These are phyloP conservation scores for Pichia sorboxylosa DNA, from an alignment of 1,139 yeast species.

Conservation along the genomic window DNA sequence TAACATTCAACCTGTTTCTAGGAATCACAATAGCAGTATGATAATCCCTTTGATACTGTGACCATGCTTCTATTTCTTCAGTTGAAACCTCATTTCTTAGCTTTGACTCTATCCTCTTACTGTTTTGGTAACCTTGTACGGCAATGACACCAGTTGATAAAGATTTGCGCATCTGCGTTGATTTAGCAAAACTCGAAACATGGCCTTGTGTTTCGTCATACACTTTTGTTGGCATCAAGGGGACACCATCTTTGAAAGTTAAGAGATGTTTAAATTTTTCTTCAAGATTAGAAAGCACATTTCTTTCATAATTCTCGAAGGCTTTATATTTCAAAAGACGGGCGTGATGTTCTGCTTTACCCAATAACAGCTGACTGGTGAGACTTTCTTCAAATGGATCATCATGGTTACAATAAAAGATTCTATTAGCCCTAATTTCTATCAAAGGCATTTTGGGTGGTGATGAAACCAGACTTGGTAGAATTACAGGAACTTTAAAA, in stretches of 20 bases:
- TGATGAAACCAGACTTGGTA: conserved; percentile 25
- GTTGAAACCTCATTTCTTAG: conserved; percentile 12
- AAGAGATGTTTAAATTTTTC: conserved; percentile 12
- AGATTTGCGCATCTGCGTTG: conserved; percentile 6
- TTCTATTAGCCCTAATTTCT: conserved; percentile 34
- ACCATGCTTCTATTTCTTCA: conserved; percentile 18
- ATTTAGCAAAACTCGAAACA: not conserved
- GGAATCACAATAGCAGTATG: conserved; percentile 28
- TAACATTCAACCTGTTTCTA: conserved; percentile 23
- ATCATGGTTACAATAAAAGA: conserved; percentile 55
- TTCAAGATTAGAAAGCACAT: conserved; percentile 18
- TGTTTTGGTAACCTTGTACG: conserved; percentile 3
- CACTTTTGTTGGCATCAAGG: conserved; percentile 6
- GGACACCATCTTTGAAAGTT: conserved; percentile 7
- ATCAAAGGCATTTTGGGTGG: conserved; percentile 39
- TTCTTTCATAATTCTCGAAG: conserved; percentile 32
- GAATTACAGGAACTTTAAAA: conserved; percentile 17
- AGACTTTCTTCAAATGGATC: conserved; percentile 83
- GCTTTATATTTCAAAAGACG: conserved; percentile 47
- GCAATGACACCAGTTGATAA: conserved; percentile 5
- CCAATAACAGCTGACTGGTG: conserved; percentile 60
- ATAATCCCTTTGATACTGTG: conserved; percentile 14
- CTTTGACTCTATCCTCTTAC: conserved; percentile 11
- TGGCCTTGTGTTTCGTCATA: not conserved
- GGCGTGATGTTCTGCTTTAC: conserved; percentile 55